Conservation (phyloP, 2,329 filamentous ascomycete species). For the Penicillium sp. region DNA sequence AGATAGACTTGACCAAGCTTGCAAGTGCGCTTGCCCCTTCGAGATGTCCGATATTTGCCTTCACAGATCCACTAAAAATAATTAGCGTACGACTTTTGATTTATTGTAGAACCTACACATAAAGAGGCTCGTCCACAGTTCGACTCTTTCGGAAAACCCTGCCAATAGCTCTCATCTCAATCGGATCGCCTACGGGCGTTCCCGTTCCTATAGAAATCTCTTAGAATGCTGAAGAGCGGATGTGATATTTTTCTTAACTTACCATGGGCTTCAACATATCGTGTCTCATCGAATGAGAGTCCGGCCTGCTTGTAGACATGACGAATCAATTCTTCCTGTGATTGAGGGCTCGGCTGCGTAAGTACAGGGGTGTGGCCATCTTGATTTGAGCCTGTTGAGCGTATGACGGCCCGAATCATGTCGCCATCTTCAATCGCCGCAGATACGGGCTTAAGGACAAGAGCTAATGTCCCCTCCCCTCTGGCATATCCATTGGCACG, state of each 20-base stretch:
- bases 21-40: conserved; percentile 15
- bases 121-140: background rate
- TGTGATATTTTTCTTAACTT: conserved; percentile 8
- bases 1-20: no score
- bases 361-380: conserved; percentile 46
- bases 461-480: conserved; percentile 6
- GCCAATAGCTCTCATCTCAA: background rate
- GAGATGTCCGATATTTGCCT: conserved; percentile 24
- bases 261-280: conserved; percentile 25
- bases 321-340: conserved; percentile 27
- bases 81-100: background rate
- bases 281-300: background rate
- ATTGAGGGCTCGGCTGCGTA: conserved; percentile 35
- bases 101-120: background rate
- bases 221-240: no score
- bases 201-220: background rate
- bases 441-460: conserved; percentile 36
- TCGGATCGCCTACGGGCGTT: background rate
- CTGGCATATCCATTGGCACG: conserved; percentile 16
- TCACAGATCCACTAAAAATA: conserved; percentile 14
- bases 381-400: conserved; percentile 40
- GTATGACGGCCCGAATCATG: conserved; percentile 38
- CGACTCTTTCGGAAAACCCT: background rate
- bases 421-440: conserved; percentile 43
- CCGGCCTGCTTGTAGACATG: conserved; percentile 23